Evolutionary conservation across 768 basidiomycete genomes (phyloP).

Genomic region (Podaxis rugospora): DNA sequence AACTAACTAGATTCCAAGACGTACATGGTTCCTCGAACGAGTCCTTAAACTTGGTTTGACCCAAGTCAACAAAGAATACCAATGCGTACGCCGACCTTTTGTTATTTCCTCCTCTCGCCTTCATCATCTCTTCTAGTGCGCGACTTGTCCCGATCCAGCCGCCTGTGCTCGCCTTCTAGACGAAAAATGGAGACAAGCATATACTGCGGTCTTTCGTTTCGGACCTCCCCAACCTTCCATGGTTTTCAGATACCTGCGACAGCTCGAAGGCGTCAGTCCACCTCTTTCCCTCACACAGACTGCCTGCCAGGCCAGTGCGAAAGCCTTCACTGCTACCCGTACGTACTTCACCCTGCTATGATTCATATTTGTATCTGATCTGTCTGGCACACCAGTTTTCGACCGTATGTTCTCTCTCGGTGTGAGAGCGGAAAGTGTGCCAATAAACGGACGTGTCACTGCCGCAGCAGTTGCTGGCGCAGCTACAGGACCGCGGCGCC

Average conservation of each 20-base stretch:
- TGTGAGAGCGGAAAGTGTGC: slow-evolving; percentile 65
- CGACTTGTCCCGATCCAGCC: slow-evolving; percentile 76
- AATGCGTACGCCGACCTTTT: slow-evolving; percentile 61
- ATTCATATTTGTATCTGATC: slow-evolving; percentile 2
- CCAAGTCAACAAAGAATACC: slow-evolving; percentile 88
- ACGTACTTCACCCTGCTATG: slow-evolving; percentile 21
- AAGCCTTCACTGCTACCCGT: slow-evolving; percentile 86
- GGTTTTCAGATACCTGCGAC: slow-evolving; percentile 88
- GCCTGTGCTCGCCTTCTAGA: slow-evolving; percentile 81
- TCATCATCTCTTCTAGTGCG: slow-evolving; percentile 45
- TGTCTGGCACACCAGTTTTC: slow-evolving; percentile 52
- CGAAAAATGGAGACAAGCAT: slow-evolving; percentile 92
- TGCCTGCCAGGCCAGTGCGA: slow-evolving; percentile 84
- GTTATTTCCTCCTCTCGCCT: background rate
- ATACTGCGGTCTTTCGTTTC: slow-evolving; percentile 82
- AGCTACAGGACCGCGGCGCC: slow-evolving; percentile 68
- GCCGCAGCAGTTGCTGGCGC: slow-evolving; percentile 61
- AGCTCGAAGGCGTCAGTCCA: slow-evolving; percentile 87
- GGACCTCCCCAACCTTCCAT: slow-evolving; percentile 88
- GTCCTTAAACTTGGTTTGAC: slow-evolving; percentile 88
- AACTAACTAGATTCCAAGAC: slow-evolving; percentile 33
- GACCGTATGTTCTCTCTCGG: slow-evolving; percentile 89
- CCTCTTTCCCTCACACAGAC: slow-evolving; percentile 84
- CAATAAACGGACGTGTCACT: slow-evolving; percentile 58
- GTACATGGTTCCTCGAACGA: slow-evolving; percentile 94